Percentiles rank a stretch among this genome's conserved stretches.
These are phyloP conservation scores for Pythium rhizo-oryzae DNA, from an alignment of 352 stramenopile genomes.

Conservation along the genomic window DNA sequence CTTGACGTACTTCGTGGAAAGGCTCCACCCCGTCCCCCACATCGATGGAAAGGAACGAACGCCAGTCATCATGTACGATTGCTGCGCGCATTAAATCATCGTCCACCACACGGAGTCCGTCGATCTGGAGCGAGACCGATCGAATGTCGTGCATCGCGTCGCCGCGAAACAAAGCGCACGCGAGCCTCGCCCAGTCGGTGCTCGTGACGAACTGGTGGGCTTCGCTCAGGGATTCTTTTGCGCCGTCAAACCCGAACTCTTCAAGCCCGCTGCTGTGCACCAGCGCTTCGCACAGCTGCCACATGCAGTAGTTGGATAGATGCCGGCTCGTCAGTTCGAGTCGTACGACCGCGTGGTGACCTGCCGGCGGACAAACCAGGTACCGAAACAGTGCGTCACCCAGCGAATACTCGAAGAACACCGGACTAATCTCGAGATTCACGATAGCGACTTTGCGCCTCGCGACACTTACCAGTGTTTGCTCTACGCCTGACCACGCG, in stretches of 20 bases:
- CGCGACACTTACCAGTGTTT: background rate
- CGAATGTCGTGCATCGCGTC: background rate
- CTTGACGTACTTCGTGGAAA: too few species aligned
- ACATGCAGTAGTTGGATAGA: background rate
- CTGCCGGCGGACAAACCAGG: background rate
- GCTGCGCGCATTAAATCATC: background rate
- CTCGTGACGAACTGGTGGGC: too few species aligned
- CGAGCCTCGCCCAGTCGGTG: background rate
- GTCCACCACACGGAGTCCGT: background rate
- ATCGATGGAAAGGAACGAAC: too few species aligned
- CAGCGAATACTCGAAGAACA: background rate
- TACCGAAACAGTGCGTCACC: background rate
- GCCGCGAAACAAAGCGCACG: background rate
- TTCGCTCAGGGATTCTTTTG: too few species aligned
- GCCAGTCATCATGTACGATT: background rate
- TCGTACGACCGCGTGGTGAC: background rate
- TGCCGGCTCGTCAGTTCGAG: background rate
- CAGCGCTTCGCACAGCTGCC: background rate
- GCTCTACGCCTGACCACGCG: too few species aligned
- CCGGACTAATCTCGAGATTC: background rate
- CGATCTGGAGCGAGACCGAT: background rate
- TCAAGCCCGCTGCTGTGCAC: background rate
- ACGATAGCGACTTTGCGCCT: background rate
- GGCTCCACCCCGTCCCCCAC: too few species aligned
- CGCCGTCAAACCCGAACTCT: background rate